Evolutionary conservation across 2,329 filamentous ascomycete species (phyloP).

Genomic region (Xylaria sp.): DNA sequence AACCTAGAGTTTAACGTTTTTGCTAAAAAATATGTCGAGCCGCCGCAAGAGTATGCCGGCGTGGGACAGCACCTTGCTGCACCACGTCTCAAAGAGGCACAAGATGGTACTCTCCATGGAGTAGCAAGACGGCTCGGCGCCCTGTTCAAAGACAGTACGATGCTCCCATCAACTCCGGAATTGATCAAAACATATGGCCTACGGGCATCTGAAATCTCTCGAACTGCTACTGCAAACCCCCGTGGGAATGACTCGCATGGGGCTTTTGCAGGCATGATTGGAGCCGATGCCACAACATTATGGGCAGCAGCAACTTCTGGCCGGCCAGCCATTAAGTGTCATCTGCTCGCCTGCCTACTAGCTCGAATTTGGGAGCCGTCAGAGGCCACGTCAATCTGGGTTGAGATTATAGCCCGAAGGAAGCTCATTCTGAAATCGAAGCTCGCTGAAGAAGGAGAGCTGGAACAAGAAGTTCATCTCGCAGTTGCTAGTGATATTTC

Average conservation of each 20-base stretch:
- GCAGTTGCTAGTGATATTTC: constrained; percentile 3
- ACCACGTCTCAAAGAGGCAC: constrained; percentile 17
- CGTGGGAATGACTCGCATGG: constrained; percentile 15
- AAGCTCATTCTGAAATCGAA: constrained; percentile 13
- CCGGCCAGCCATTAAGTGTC: constrained; percentile 25
- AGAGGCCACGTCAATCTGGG: constrained; percentile 39
- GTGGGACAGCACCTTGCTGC: constrained; percentile 23
- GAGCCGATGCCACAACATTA: constrained; percentile 34
- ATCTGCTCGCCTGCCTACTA: constrained; percentile 39
- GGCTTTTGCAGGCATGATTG: constrained; percentile 25
- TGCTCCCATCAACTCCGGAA: constrained; percentile 25
- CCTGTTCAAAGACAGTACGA: constrained; percentile 25
- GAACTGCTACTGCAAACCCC: constrained; percentile 9
- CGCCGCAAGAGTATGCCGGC: constrained; percentile 17
- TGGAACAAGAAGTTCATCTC: constrained; percentile 3
- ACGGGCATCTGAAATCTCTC: constrained; percentile 35
- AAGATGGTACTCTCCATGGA: constrained; percentile 27
- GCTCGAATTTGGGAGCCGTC: constrained; percentile 33
- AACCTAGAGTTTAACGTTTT: constrained; percentile 22
- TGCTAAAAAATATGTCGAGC: constrained; percentile 7
- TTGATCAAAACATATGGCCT: constrained; percentile 35
- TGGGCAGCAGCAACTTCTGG: constrained; percentile 40
- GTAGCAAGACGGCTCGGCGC: constrained; percentile 25
- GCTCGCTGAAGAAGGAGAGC: background rate
- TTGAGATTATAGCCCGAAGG: constrained; percentile 31